phyloP scores from a whole-genome alignment of 306 rosid species.

The Cucumis melo region DNA sequence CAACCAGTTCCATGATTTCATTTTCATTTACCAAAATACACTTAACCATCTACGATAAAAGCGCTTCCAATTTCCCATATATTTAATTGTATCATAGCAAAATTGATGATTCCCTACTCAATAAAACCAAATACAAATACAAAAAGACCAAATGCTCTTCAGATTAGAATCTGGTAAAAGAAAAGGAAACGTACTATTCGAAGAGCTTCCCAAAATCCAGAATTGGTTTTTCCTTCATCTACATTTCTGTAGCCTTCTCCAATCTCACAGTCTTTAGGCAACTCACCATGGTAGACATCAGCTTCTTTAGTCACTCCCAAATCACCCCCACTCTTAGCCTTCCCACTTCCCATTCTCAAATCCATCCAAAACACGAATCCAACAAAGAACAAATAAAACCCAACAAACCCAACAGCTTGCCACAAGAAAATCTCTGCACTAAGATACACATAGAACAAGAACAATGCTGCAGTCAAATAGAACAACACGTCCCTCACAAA shows the following conservation, averaged over 20 bases:
- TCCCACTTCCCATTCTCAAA: conserved; percentile 31
- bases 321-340: conserved; percentile 14
- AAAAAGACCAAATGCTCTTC: not conserved
- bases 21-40: not conserved
- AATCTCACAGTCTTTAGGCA: conserved; percentile 11
- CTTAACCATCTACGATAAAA: not conserved
- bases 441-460: conserved; percentile 73
- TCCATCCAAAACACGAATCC: conserved; percentile 93
- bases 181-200: conserved; percentile 38
- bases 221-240: conserved; percentile 21
- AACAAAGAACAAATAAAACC: conserved; percentile 67
- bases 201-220: conserved; percentile 23
- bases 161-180: not conserved
- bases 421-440: conserved; percentile 86
- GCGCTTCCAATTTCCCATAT: not conserved
- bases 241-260: conserved; percentile 10
- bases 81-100: not conserved
- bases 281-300: conserved; percentile 21
- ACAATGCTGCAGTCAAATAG: conserved; percentile 59
- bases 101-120: not conserved
- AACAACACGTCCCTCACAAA: conserved; percentile 76
- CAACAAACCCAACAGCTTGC: conserved; percentile 84
- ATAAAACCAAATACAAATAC: not conserved
- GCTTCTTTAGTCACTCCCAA: conserved; percentile 21
- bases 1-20: not conserved